Percentiles rank a stretch among this genome's conserved stretches.
Conservation (phyloP, 1,284 basidiomycete genomes). For the Cutaneotrichosporon cyanovorans region DNA sequence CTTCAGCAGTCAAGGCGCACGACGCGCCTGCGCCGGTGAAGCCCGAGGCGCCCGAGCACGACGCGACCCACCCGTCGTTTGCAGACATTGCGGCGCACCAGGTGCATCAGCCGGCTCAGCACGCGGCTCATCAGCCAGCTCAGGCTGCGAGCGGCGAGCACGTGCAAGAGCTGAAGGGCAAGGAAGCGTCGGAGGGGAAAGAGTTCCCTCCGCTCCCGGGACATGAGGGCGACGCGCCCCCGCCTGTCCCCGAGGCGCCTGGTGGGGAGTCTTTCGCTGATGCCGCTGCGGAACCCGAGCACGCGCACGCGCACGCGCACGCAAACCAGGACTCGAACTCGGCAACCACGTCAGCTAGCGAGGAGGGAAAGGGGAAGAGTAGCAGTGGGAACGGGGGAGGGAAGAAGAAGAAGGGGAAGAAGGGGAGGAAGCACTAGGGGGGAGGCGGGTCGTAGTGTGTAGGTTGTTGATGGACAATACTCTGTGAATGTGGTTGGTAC, state of each 20-base stretch:
- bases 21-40: background rate
- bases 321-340: background rate
- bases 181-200: background rate
- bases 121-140: background rate
- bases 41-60: background rate
- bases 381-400: background rate
- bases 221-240: background rate
- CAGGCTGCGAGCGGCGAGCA: too few relatives aligned
- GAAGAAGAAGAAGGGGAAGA: constrained; percentile 5
- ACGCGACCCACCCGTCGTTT: background rate
- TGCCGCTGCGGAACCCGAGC: background rate
- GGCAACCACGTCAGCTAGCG: background rate
- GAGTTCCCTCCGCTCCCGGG: background rate
- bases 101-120: background rate
- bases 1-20: background rate
- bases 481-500: too few relatives aligned
- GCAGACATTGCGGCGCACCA: background rate
- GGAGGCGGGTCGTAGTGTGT: too few relatives aligned
- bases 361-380: background rate
- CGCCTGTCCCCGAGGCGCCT: background rate
- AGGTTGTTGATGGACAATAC: too few relatives aligned
- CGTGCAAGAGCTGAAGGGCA: too few relatives aligned
- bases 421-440: background rate
- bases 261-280: too few relatives aligned
- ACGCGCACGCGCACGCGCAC: background rate